Base-by-base conservation (phyloP, 192 early-diverging fungal species). In the Coemansia sp. region DNA sequence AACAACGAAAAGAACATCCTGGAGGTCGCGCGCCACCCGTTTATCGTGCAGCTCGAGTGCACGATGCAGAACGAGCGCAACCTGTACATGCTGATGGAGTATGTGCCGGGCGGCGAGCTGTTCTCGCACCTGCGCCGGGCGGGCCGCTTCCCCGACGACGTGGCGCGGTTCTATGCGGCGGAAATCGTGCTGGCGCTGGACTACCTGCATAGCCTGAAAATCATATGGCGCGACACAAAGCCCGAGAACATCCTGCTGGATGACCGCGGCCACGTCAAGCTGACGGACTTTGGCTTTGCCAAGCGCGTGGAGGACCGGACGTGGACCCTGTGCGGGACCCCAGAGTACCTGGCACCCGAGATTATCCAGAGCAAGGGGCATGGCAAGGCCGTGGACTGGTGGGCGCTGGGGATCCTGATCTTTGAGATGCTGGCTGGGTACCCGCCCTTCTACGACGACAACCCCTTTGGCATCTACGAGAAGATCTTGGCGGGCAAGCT, bases 381-480 rank as follows among this genome's bases (percentile, higher is more conserved):
- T 79, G 90, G 89, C 28, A 93, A 93, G 70, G 89, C 91, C 5
- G 94, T 97, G 3, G 97, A 99, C 85, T 99, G 97, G 97, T 98
- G 94, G 94, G 90, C 95, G 2, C 83, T 97, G 48, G 96, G 96
- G 34, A 89, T 94, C 20, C 82, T 96, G 47, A 77, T 98, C 9
- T 98, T 90, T 75, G 92, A 94, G 71, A 93, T 93, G 92, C 81
- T 94, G 79, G 90, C 91, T 7, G 93, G 93, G 23, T 83, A 91
- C 42, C 93, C 95, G 50, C 95, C 95, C 3, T 97, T 95, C 70
- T 95, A 95, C 69, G 95, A 95, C 70, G 95, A 95, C 65, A 95
- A 95, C 68, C 89, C 88, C 42, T 93, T 95, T 64, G 93, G 93
- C 66, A 96, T 96, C 91, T 96, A 97, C 79, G 80, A 89, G 48